Evolutionary conservation across 192 early-diverging fungal genomes (phyloP).

Genomic region (Podila verticillata): DNA sequence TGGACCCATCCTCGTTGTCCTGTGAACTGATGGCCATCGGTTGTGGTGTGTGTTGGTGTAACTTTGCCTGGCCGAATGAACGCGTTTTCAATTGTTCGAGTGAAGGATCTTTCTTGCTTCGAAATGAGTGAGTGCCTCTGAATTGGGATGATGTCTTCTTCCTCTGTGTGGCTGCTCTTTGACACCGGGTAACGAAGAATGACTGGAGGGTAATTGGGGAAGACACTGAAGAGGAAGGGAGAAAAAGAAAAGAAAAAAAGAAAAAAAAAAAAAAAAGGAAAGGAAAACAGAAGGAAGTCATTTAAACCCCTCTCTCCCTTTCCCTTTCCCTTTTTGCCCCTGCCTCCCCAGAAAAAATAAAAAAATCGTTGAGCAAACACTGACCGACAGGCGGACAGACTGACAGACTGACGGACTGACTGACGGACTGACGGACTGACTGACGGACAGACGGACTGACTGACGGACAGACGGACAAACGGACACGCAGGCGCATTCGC

Average conservation of each 20-base stretch:
- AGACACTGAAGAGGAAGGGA: not conserved
- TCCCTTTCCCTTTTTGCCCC: not conserved
- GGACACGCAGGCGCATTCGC: too few species aligned
- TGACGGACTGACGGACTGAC: too few species aligned
- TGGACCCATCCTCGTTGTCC: not conserved
- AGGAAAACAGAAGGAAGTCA: not conserved
- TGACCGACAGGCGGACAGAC: too few species aligned
- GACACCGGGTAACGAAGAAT: not conserved
- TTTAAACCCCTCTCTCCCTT: not conserved
- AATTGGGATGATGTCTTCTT: too few species aligned
- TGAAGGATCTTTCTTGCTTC: not conserved
- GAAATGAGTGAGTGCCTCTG: not conserved
- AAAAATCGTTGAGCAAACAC: too few species aligned
- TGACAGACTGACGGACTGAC: too few species aligned
- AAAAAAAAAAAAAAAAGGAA: not conserved
- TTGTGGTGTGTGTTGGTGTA: not conserved
- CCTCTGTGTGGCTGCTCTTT: not conserved
- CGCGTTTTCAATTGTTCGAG: too few species aligned
- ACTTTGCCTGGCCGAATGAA: not conserved
- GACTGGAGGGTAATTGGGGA: not conserved
- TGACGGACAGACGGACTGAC: too few species aligned
- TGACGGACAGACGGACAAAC: too few species aligned
- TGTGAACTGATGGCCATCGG: constrained; percentile 8
- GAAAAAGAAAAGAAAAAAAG: constrained; percentile 3
- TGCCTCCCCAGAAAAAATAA: not conserved